Percentiles rank a stretch among this genome's conserved stretches.
These are phyloP conservation scores for Sporormia fimetaria DNA, from an alignment of 495 filamentous ascomycete genomes.

Conservation along the genomic window DNA sequence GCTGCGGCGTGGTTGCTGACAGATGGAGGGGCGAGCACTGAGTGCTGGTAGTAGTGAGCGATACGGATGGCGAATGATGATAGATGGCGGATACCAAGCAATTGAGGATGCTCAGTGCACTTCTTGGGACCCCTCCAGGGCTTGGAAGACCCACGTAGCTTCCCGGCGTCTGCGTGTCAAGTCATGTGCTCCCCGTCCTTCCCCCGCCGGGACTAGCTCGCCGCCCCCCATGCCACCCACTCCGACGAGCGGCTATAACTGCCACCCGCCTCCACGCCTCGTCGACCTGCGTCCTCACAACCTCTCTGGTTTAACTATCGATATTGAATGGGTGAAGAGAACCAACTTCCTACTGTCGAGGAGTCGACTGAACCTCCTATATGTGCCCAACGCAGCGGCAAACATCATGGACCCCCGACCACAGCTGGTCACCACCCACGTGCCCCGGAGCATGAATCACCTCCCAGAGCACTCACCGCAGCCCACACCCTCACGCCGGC, in stretches of 20 bases:
- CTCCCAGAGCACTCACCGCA: conserved; percentile 2
- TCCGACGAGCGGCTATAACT: conserved; percentile 16
- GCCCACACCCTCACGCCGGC: conserved; percentile 21
- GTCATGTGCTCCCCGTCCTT: conserved; percentile 18
- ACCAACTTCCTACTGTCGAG: conserved; percentile 19
- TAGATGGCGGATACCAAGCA: conserved; percentile 17
- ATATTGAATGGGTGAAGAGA: conserved; percentile 27
- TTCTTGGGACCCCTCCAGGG: no score
- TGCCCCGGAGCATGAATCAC: background rate
- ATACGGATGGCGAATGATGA: no score
- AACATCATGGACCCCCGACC: conserved; percentile 12
- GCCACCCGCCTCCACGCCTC: conserved; percentile 17
- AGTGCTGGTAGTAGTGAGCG: no score
- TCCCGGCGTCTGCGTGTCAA: no score
- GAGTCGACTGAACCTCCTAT: conserved; percentile 27
- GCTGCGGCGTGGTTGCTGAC: no score
- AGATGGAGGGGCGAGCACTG: no score
- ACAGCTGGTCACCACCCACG: conserved; percentile 3
- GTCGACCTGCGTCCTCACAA: conserved; percentile 23
- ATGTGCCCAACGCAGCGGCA: conserved; percentile 13
- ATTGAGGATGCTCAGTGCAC: no score
- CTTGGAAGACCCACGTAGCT: conserved; percentile 21
- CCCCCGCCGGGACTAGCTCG: no score
- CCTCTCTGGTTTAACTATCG: conserved; percentile 11
- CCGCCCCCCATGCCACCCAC: conserved; percentile 10